phyloP scores from a whole-genome alignment of 1,139 yeast genomes.

The Diutina pseudorugosa region DNA sequence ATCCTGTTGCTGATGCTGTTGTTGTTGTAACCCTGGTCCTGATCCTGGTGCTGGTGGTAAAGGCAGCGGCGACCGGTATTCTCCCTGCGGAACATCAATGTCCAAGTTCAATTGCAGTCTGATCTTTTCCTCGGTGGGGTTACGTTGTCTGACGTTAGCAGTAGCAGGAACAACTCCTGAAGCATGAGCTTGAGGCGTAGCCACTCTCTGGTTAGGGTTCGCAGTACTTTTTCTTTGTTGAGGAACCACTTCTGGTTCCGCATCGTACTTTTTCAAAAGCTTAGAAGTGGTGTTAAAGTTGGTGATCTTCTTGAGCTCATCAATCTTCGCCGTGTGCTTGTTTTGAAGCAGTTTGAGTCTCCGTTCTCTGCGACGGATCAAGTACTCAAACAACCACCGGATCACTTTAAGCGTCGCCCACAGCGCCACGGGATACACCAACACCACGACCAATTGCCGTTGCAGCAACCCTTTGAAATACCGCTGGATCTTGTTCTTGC shows the following conservation, averaged over 20 bases:
- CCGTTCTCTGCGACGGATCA: constrained; percentile 10
- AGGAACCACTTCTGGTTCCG: background rate
- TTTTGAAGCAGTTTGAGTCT: background rate
- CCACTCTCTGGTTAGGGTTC: background rate
- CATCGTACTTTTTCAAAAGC: constrained; percentile 49
- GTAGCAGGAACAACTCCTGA: background rate
- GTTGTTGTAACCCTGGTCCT: no score
- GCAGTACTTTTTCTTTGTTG: no score
- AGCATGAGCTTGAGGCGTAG: background rate
- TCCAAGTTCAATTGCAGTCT: background rate
- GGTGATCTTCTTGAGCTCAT: constrained; percentile 66
- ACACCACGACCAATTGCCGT: constrained; percentile 11
- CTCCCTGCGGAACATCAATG: background rate
- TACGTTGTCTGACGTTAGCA: background rate
- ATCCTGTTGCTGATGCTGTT: background rate
- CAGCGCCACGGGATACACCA: constrained; percentile 19
- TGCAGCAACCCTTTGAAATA: constrained; percentile 12
- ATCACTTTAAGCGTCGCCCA: constrained; percentile 13
- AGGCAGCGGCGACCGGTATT: background rate
- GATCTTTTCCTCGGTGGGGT: constrained; percentile 3
- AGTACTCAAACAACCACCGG: constrained; percentile 13
- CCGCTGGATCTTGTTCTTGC: background rate
- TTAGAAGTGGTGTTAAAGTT: constrained; percentile 70
- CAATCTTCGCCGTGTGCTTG: constrained; percentile 50
- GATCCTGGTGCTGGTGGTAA: background rate